Conservation (phyloP, 2,329 filamentous ascomycete species). For the Hymenoscyphus fraxineus region DNA sequence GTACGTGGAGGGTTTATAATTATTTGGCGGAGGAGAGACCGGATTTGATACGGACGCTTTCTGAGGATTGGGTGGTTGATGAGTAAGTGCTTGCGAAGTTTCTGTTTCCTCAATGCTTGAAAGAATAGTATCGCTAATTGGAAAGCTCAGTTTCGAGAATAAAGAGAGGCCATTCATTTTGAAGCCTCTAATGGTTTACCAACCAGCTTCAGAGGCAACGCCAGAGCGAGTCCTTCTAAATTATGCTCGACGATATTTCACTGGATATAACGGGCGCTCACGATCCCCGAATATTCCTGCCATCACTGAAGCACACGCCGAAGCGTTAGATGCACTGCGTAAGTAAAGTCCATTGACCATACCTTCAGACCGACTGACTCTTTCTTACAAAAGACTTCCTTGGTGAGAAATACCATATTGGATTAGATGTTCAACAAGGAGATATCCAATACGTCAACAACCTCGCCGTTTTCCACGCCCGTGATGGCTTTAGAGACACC, state of each 20-base stretch:
- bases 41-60: conserved; percentile 49
- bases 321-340: conserved; percentile 43
- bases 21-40: conserved; percentile 49
- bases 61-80: conserved; percentile 46
- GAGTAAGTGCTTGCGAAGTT: conserved; percentile 13
- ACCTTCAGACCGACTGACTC: not conserved
- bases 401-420: conserved; percentile 37
- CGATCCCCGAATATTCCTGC: conserved; percentile 53
- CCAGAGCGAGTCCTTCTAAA: conserved; percentile 57
- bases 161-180: conserved; percentile 42
- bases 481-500: conserved; percentile 41
- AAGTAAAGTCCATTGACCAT: not conserved
- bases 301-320: conserved; percentile 42
- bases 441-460: conserved; percentile 48
- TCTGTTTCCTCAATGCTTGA: not conserved
- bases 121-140: not conserved
- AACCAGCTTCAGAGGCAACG: conserved; percentile 41
- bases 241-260: conserved; percentile 57
- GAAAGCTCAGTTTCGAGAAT: conserved; percentile 46
- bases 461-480: conserved; percentile 43
- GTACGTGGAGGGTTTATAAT: conserved; percentile 52
- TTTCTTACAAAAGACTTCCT: conserved; percentile 34
- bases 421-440: conserved; percentile 38
- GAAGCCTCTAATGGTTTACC: conserved; percentile 54
- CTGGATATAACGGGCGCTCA: conserved; percentile 53